Evolutionary conservation across 2,329 filamentous ascomycete genomes (phyloP).

Genomic region (Stagonosporopsis tanaceti): DNA sequence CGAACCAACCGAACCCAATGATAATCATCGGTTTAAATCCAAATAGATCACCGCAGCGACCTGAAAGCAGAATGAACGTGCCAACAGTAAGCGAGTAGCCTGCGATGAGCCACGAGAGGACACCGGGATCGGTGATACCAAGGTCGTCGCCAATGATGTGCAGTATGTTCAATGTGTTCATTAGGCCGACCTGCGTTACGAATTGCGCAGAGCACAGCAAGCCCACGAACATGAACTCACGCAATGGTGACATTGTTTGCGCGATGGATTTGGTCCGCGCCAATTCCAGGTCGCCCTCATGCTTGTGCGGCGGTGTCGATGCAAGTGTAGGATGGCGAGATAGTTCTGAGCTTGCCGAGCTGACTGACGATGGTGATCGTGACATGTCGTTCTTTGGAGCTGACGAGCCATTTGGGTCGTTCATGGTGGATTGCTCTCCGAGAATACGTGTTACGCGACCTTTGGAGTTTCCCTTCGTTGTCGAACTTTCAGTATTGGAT

Average conservation of each 20-base stretch:
- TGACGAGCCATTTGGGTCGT: background rate
- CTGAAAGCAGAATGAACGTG: conserved; percentile 60
- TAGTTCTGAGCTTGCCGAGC: conserved; percentile 1
- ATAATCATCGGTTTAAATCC: conserved; percentile 60
- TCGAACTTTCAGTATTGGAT: background rate
- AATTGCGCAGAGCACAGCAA: conserved; percentile 39
- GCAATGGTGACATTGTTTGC: conserved; percentile 30
- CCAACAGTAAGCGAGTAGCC: conserved; percentile 60
- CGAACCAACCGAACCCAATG: conserved; percentile 60
- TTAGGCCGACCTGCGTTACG: conserved; percentile 54
- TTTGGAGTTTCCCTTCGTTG: background rate
- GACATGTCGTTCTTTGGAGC: conserved; percentile 7
- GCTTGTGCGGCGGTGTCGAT: conserved; percentile 1
- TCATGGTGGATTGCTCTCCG: background rate
- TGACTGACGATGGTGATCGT: conserved; percentile 5
- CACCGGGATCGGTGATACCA: conserved; percentile 48
- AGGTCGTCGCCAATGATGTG: conserved; percentile 55
- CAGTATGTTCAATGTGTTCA: conserved; percentile 50
- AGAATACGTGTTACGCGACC: background rate
- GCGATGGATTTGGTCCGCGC: conserved; percentile 33
- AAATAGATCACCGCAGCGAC: conserved; percentile 60
- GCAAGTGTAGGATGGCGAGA: conserved; percentile 7
- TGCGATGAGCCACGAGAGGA: conserved; percentile 59
- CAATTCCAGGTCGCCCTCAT: conserved; percentile 22
- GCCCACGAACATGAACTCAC: conserved; percentile 37